Evolutionary conservation across 805 yeast genomes (phyloP).

Genomic region (Sugiyamaella chiloensis): DNA sequence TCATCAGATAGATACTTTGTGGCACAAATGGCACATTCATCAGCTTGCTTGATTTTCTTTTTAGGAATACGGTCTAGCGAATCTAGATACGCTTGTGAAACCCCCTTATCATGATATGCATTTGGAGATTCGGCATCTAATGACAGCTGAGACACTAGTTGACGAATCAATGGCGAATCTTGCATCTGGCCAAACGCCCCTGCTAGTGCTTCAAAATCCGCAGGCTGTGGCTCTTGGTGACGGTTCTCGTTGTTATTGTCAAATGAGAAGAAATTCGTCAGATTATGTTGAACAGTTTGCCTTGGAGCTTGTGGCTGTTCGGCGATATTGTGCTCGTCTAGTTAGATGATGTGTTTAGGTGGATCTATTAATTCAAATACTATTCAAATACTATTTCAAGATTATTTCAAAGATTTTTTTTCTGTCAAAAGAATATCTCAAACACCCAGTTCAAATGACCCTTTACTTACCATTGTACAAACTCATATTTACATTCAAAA

Average conservation of each 20-base stretch:
- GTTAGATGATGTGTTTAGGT: not conserved
- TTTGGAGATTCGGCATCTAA: constrained; percentile 3
- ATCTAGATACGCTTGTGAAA: constrained; percentile 68
- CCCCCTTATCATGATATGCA: constrained; percentile 27
- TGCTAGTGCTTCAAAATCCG: constrained; percentile 13
- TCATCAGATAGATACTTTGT: constrained; percentile 65
- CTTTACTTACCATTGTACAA: too few species aligned
- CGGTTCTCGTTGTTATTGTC: not conserved
- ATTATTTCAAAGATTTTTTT: too few species aligned
- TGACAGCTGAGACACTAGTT: constrained; percentile 12
- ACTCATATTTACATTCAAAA: too few species aligned
- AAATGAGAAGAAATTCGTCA: constrained; percentile 11
- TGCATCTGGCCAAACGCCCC: constrained; percentile 13
- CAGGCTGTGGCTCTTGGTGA: constrained; percentile 3
- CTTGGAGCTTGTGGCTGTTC: not conserved
- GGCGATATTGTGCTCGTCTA: constrained; percentile 1
- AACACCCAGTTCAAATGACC: too few species aligned
- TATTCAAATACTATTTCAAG: too few species aligned
- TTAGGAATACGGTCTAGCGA: constrained; percentile 67
- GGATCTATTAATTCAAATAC: too few species aligned
- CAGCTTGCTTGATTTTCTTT: constrained; percentile 39
- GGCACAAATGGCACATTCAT: constrained; percentile 84
- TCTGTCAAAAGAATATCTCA: too few species aligned
- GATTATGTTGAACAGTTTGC: constrained; percentile 9
- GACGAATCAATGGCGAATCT: constrained; percentile 18